Evolutionary conservation across 2,329 filamentous ascomycete genomes (phyloP), one percentile per base, ranked within the genome.

Genomic region (Colletotrichum eremochloae): DNA sequence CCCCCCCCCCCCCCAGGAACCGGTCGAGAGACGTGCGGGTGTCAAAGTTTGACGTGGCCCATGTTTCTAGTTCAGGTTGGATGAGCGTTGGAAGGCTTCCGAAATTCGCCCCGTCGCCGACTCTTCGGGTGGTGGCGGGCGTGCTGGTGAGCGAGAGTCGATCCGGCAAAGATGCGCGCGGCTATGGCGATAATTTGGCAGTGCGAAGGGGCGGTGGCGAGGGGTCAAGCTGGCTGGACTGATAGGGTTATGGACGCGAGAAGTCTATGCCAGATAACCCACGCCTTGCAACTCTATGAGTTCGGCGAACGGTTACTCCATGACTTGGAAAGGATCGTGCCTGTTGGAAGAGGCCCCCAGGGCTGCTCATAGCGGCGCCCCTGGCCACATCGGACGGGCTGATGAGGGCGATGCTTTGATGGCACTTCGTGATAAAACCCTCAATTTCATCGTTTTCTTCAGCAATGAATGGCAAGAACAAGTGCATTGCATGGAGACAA

Each of bases 31-130:
- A 63, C 66, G 60, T 69, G 66, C 66, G 53, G 52, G 46, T 60
- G 66, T 72, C 66, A 55, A 68, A 69, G 29, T 53, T 58, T 63
- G 69, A 69, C 58, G 58, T 56, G 66, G 40, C 53, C 69, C 66
- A 60, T 58, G n/a, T 52, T 60, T 33, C 46, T 50, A 65, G 65
- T 55, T 56, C 29, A 14, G 48, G 61, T 42, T 31, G 31, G 61
- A 63, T n/a, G 24, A 42, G 61, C 48, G 61, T 56, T 56, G 38
- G 40, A 29, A 31, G 14, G 33, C n/a, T 11, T 3, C 48, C 61
- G 48, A 55, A 20, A 31, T n/a, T 3, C 18, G 8, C 36, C 48
- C 48, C 46, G 61, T 12, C 33, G 24, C 60, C 31, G 31, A 11
- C 2, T 9, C 11, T 11, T 24, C 24, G 4, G 24, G 31, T 48